Evolutionary conservation across 140 eudicot species (phyloP), one percentile per base, ranked within the genome.

Genomic region (Bidens hawaiensis): DNA sequence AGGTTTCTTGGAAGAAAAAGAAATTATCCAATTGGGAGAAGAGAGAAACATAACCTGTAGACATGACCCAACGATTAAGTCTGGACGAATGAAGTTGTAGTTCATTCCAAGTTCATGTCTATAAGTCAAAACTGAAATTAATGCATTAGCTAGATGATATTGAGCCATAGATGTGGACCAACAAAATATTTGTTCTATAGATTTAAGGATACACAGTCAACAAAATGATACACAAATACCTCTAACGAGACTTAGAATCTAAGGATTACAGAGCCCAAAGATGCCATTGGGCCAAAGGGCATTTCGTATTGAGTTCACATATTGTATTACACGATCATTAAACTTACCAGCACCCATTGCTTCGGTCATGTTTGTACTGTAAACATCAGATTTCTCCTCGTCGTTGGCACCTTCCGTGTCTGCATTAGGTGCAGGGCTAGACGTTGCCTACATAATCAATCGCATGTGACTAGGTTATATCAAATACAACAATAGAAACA

Each of bases 41-140:
- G 42, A 60, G 30, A 51, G n/a, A 53, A 58, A 45, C n/a, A 63
- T 73, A 51, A 85, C 99, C 99, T 93, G 99, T 62, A 88, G 83
- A 79, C 99, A 93, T 61, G 99, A 93, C 0, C 99, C 99, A 40
- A 93, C 99, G 18, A 93, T 93, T 72, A 93, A 60, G 75, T 85
- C 95, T 1, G 99, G 99, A 26, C 81, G 87, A 70, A 93, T 88
- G 81, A 93, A 93, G 85, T 80, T 82, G 79, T 93, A 93, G 70
- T 88, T 93, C 87, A 93, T 93, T 74, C 99, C 99, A 49, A 88
- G 66, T 73, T 93, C 99, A 77, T 93, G 99, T 78, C 96, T 85
- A 65, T 93, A 93, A 33, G 99, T 93, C 75, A 93, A 83, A 28
- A 80, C 96, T 93, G 94, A 48, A 64, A 56, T 23, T 54, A 41